phyloP scores from a whole-genome alignment of 257 asterid species.

The Coffea canephora region DNA sequence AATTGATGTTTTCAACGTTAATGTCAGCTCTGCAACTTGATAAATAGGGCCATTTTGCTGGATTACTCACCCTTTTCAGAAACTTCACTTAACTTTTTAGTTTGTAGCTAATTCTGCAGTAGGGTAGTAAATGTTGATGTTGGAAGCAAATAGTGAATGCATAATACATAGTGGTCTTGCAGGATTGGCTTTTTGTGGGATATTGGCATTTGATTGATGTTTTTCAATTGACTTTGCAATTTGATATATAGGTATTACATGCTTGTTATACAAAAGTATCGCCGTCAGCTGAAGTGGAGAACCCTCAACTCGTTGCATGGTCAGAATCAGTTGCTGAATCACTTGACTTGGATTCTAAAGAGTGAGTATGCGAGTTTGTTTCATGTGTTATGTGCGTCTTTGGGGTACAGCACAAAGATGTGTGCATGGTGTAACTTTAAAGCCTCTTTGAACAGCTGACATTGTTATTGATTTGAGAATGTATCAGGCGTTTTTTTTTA shows the following conservation, averaged over 20 bases:
- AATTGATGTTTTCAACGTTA: no score
- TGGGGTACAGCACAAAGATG: background rate
- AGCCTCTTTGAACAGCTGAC: background rate
- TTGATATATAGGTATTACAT: conserved; percentile 66
- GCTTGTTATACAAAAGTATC: conserved; percentile 82
- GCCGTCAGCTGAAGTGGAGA: conserved; percentile 83
- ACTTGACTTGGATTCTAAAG: conserved; percentile 79
- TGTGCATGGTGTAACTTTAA: background rate
- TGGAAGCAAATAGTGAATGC: background rate
- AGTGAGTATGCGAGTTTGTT: conserved; percentile 42
- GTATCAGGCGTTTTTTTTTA: background rate
- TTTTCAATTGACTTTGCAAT: conserved; percentile 2
- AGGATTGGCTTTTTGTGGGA: background rate
- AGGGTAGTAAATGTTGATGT: background rate
- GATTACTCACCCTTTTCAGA: background rate
- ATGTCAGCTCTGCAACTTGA: background rate
- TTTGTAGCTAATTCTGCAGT: background rate
- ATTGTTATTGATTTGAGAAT: background rate
- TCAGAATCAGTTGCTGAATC: conserved; percentile 80
- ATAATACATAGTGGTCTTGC: background rate
- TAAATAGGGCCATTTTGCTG: background rate
- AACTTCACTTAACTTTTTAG: background rate
- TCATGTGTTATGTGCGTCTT: conserved; percentile 13
- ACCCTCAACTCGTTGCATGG: conserved; percentile 91
- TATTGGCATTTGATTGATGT: background rate